Base-by-base conservation (phyloP, 2,329 filamentous ascomycete species). In the Lomentospora prolificans region DNA sequence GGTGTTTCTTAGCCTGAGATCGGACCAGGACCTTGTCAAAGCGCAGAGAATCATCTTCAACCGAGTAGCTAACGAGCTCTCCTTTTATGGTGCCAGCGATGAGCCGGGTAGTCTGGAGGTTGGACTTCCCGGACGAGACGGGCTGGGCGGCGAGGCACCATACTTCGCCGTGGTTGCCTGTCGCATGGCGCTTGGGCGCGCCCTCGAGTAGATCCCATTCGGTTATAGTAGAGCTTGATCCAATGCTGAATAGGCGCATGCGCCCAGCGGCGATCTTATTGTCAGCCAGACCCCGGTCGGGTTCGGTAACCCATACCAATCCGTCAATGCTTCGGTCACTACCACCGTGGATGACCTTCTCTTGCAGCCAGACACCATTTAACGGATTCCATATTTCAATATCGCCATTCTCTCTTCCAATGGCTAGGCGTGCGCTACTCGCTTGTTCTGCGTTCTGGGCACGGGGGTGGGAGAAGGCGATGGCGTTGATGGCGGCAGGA, bases 321-420 rank as follows among this genome's bases (percentile, higher is more conserved):
- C 89, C 90, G 71, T 99, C 94, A 59, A 96, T 86, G 65, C 87
- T 95, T 60, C 90, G 81, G 63, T 90, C 88, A 64, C 87, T 85
- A 52, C 90, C 90, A 60, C 92, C 91, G 33, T 82, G 81, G 53
- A 97, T 85, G 58, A 91, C 84, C 39, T 84, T 84, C 74, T 99
- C 94, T 68, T 97, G 94, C 60, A 90, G 81, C 94, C 94, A 99
- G 59, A 79, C 75, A 14, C 89, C 89, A 60, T 81, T 82, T 55
- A 85, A 74, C 3, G 92, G 90, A 69, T 96, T 96, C 94, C 94
- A 99, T 61, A 99, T 90, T 72, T 99, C 94, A 63, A 99, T 94
- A 66, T 96, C 89, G 63, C 94, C 94, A 68, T 97, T 96, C 57
- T 89, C 87, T 61, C 94, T 86, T 58, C 94, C 94, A 64, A 99